phyloP scores from a whole-genome alignment of 1,284 basidiomycete species.

The Apiotrichum brassicae region DNA sequence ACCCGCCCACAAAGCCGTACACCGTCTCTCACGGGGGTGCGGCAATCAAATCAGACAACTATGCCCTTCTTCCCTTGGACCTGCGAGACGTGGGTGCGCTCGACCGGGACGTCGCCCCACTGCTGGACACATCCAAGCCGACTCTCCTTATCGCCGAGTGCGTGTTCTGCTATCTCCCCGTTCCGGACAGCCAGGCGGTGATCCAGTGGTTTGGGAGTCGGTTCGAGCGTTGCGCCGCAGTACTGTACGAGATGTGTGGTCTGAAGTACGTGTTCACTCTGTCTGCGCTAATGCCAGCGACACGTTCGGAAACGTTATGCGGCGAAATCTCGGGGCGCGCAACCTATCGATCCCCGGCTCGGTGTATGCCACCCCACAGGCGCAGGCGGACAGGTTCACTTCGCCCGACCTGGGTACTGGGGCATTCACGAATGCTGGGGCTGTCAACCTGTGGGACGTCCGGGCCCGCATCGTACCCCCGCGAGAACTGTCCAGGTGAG shows the following conservation, averaged over 20 bases:
- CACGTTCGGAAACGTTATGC: conserved; percentile 80
- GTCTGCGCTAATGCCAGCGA: conserved; percentile 48
- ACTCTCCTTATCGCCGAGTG: conserved; percentile 86
- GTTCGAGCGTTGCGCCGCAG: conserved; percentile 46
- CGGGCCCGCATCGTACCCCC: conserved; percentile 53
- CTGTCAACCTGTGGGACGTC: conserved; percentile 63
- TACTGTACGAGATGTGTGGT: conserved; percentile 87
- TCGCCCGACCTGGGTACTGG: conserved; percentile 22
- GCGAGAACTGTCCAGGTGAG: conserved; percentile 56
- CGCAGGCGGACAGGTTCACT: conserved; percentile 60
- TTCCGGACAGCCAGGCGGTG: conserved; percentile 56
- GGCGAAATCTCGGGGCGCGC: conserved; percentile 71
- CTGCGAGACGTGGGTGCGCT: conserved; percentile 52
- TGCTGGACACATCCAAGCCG: conserved; percentile 62
- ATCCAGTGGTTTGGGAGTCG: conserved; percentile 66
- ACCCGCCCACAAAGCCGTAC: conserved; percentile 17
- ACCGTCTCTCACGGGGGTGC: conserved; percentile 58
- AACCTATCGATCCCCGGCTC: conserved; percentile 69
- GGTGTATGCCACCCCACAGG: conserved; percentile 56
- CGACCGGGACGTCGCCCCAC: conserved; percentile 19
- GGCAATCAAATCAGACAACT: conserved; percentile 58
- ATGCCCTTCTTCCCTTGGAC: conserved; percentile 69
- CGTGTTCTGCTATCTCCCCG: conserved; percentile 79
- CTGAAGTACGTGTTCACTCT: conserved; percentile 49
- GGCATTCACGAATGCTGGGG: conserved; percentile 55